A percentile compares a stretch with the other conserved stretches of the same genome.
Conservation (phyloP, 192 early-diverging fungal species). For the Gigaspora rosea region DNA sequence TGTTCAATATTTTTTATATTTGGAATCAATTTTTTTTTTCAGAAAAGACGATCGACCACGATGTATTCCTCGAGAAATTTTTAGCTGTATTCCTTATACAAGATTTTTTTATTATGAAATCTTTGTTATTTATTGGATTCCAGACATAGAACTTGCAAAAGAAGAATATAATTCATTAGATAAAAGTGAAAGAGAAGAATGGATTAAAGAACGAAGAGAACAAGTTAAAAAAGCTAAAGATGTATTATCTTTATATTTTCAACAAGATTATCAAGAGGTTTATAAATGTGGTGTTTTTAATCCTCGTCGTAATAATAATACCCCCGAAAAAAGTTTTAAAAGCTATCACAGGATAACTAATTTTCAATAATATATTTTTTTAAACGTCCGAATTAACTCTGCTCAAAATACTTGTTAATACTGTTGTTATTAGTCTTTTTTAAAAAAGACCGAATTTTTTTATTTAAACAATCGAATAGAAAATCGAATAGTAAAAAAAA, state of each 20-base stretch:
- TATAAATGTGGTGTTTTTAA: constrained; percentile 1
- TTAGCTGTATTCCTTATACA: background rate
- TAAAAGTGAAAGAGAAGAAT: background rate
- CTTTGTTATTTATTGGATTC: background rate
- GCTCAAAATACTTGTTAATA: too few relatives aligned
- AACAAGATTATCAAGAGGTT: constrained; percentile 4
- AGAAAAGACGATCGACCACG: background rate
- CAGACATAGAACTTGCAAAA: background rate
- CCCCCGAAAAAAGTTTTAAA: background rate
- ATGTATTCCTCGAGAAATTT: background rate
- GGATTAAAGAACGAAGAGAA: background rate
- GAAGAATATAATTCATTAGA: background rate
- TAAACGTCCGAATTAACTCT: too few relatives aligned
- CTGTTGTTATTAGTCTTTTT: too few relatives aligned
- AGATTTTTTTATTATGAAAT: constrained; percentile 1
- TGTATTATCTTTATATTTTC: background rate
- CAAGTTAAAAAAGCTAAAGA: background rate
- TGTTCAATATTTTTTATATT: background rate
- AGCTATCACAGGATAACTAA: too few relatives aligned
- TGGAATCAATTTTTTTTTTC: background rate
- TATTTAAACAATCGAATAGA: too few relatives aligned
- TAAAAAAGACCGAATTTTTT: too few relatives aligned
- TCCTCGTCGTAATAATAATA: background rate
- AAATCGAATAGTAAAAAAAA: too few relatives aligned
- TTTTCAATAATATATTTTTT: too few relatives aligned